Conservation (phyloP, 768 basidiomycete species). For the Pisolithus tinctorius region DNA sequence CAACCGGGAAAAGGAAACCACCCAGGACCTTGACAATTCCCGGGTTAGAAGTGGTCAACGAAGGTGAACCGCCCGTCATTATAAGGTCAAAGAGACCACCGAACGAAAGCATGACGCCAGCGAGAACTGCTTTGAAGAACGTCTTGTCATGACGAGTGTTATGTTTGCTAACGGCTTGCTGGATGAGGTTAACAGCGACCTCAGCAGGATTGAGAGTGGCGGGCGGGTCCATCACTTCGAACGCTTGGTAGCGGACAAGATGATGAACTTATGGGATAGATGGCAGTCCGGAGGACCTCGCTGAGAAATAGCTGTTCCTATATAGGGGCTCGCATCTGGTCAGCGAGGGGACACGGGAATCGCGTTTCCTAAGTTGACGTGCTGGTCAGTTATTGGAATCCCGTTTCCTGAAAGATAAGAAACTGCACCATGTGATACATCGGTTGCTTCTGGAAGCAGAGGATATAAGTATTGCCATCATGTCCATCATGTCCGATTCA, state of each 20-base stretch:
- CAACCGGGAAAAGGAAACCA: conserved; percentile 69
- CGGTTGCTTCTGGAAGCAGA: no score
- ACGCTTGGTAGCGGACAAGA: neutral
- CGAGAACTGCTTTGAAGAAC: conserved; percentile 69
- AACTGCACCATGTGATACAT: no score
- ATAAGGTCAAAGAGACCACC: conserved; percentile 61
- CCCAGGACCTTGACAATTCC: conserved; percentile 61
- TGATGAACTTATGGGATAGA: conserved; percentile 2
- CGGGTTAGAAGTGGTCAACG: conserved; percentile 47
- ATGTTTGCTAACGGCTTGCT: conserved; percentile 56
- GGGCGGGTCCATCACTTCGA: conserved; percentile 19
- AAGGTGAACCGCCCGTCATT: conserved; percentile 51
- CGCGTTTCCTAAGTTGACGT: neutral
- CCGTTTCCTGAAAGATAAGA: neutral
- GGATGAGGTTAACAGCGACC: conserved; percentile 52
- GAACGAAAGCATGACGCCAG: conserved; percentile 70
- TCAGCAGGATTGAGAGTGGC: conserved; percentile 52
- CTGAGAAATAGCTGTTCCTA: neutral
- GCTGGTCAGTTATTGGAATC: neutral
- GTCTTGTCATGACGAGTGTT: conserved; percentile 50
- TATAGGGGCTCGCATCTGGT: conserved; percentile 15
- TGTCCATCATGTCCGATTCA: no score
- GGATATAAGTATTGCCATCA: no score
- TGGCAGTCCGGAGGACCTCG: neutral
- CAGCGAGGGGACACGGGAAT: neutral